phyloP scores from a whole-genome alignment of 2,329 filamentous ascomycete species.

The Aspergillus thermomutatus region DNA sequence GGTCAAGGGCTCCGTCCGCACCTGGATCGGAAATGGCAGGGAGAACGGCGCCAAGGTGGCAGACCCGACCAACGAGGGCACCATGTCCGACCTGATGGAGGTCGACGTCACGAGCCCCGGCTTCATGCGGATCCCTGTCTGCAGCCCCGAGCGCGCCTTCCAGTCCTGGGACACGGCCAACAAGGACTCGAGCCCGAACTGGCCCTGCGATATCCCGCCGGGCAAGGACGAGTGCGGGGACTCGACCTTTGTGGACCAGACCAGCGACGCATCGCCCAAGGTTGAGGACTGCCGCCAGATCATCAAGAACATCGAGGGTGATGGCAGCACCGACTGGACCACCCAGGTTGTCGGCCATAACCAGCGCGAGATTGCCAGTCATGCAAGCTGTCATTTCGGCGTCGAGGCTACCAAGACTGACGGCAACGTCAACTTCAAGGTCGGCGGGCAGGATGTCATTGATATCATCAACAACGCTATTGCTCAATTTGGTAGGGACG shows the following conservation, averaged over 20 bases:
- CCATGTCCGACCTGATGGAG: constrained; percentile 21
- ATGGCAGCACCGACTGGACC: constrained; percentile 3
- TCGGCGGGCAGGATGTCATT: constrained; percentile 12
- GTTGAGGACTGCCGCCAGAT: constrained; percentile 12
- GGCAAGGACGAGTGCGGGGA: constrained; percentile 3
- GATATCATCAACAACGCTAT: constrained; percentile 9
- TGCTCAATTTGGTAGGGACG: constrained; percentile 1
- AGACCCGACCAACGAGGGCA: constrained; percentile 22
- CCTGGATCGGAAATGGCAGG: constrained; percentile 26
- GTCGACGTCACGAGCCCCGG: constrained; percentile 35
- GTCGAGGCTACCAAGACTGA: constrained; percentile 5
- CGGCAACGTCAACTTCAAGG: constrained; percentile 8
- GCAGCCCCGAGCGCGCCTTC: constrained; percentile 31
- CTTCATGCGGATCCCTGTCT: constrained; percentile 39
- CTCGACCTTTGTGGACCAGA: constrained; percentile 14
- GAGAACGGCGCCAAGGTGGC: constrained; percentile 25
- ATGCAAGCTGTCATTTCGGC: constrained; percentile 7
- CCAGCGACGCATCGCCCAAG: constrained; percentile 21
- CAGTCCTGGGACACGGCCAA: constrained; percentile 28
- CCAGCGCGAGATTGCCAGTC: constrained; percentile 3
- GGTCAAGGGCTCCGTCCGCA: constrained; percentile 8
- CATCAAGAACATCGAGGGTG: constrained; percentile 16
- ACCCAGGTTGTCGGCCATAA: constrained; percentile 4
- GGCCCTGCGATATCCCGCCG: constrained; percentile 9
- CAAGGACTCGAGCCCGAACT: constrained; percentile 14